phyloP scores from a whole-genome alignment of 352 stramenopile genomes.

The Aphanomyces invadans region DNA sequence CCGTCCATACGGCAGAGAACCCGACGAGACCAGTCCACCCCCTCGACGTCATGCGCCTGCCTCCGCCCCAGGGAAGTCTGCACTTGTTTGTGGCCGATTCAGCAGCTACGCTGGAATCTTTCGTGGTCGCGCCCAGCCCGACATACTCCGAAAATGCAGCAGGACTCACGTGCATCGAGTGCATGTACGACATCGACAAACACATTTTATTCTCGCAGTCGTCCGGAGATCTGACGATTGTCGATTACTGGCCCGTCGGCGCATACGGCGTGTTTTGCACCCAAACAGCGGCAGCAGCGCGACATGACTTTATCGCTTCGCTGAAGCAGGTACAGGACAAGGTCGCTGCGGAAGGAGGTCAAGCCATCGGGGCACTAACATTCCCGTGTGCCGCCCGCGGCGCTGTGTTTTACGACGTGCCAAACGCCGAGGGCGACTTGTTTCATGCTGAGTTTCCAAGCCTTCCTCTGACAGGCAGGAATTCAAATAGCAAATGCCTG shows the following conservation, averaged over 20 bases:
- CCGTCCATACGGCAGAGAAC: conserved; percentile 23
- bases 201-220: conserved; percentile 17
- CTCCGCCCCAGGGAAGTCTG: not conserved
- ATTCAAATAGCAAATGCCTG: too few relatives aligned
- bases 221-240: not conserved
- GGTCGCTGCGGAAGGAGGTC: conserved; percentile 20
- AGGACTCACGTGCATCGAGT: not conserved
- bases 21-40: conserved; percentile 19
- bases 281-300: conserved; percentile 25
- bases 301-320: conserved; percentile 25
- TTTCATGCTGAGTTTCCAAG: conserved; percentile 28
- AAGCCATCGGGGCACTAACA: conserved; percentile 32
- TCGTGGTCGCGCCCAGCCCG: not conserved
- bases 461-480: conserved; percentile 30
- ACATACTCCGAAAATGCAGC: not conserved
- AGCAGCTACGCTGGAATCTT: not conserved
- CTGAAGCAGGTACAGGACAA: conserved; percentile 18
- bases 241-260: conserved; percentile 31
- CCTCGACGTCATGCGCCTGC: conserved; percentile 2
- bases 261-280: conserved; percentile 37
- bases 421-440: conserved; percentile 26
- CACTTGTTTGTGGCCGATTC: conserved; percentile 17
- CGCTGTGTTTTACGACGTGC: conserved; percentile 27
- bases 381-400: conserved; percentile 32
- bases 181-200: conserved; percentile 15